Conservation (phyloP, 176 grass and related monocot genomes). For the Avena eriantha region DNA sequence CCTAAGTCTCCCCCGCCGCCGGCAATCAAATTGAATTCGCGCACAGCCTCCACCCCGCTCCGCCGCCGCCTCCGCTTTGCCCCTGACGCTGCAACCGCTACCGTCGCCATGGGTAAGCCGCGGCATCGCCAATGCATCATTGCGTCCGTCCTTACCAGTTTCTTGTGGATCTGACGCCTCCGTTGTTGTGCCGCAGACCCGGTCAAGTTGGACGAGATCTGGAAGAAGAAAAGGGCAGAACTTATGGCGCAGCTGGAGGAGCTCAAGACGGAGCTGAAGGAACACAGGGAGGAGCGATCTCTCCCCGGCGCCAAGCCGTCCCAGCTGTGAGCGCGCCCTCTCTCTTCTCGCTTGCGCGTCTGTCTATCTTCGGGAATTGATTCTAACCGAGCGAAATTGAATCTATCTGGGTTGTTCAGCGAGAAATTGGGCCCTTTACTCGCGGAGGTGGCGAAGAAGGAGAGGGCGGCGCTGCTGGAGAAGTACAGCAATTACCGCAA, state of each 20-base stretch:
- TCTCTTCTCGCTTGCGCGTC: background rate
- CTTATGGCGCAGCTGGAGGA: background rate
- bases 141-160: background rate
- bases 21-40: background rate
- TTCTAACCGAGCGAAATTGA: background rate
- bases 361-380: background rate
- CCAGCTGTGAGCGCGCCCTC: background rate
- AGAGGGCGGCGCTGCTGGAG: background rate
- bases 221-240: background rate
- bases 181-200: slow-evolving; percentile 2
- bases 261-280: background rate
- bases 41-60: background rate
- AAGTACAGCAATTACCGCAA: background rate
- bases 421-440: background rate
- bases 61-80: slow-evolving; percentile 6
- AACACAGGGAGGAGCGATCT: background rate
- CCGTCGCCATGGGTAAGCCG: slow-evolving; percentile 11
- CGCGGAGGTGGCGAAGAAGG: background rate
- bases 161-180: slow-evolving; percentile 5
- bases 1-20: background rate
- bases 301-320: background rate
- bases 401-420: background rate
- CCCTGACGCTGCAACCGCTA: background rate
- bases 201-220: background rate
- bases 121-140: slow-evolving; percentile 3